A percentile compares a stretch with the other conserved stretches of the same genome.
Conservation (phyloP, 805 yeast species). For the Zygosaccharomyces gambellarensis region DNA sequence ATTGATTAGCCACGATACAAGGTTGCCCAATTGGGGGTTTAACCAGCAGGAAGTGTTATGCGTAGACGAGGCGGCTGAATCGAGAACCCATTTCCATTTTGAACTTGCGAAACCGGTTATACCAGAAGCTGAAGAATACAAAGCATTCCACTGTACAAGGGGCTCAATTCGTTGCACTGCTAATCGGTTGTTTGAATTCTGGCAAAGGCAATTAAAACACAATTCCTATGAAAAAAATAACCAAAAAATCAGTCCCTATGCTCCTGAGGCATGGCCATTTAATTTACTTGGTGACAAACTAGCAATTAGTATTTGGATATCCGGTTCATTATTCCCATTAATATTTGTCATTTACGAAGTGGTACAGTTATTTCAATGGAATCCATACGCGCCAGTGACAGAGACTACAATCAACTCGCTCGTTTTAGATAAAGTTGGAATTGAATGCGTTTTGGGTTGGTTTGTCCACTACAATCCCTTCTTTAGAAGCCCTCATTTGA, state of each 20-base stretch:
- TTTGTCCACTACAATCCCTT: conserved; percentile 26
- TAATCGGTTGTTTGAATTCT: conserved; percentile 9
- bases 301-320: conserved; percentile 17
- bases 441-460: conserved; percentile 29
- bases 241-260: conserved; percentile 2
- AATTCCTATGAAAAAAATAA: conserved; percentile 18
- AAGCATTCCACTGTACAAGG: background rate
- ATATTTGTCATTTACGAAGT: conserved; percentile 6
- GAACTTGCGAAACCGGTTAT: conserved; percentile 39
- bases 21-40: conserved; percentile 80
- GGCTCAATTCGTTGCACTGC: background rate
- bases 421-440: conserved; percentile 15
- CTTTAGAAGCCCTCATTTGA: conserved; percentile 16
- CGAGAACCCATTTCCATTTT: conserved; percentile 68
- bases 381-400: conserved; percentile 14
- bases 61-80: conserved; percentile 62
- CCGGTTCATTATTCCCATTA: conserved; percentile 13
- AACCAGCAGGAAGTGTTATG: conserved; percentile 88
- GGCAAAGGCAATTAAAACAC: conserved; percentile 20
- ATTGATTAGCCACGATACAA: conserved; percentile 65
- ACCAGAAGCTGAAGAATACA: conserved; percentile 3
- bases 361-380: conserved; percentile 12
- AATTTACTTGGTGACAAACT: conserved; percentile 2
- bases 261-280: conserved; percentile 23
- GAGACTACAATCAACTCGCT: background rate